Conservation (phyloP, 306 rosid species). For the Neltuma alba region DNA sequence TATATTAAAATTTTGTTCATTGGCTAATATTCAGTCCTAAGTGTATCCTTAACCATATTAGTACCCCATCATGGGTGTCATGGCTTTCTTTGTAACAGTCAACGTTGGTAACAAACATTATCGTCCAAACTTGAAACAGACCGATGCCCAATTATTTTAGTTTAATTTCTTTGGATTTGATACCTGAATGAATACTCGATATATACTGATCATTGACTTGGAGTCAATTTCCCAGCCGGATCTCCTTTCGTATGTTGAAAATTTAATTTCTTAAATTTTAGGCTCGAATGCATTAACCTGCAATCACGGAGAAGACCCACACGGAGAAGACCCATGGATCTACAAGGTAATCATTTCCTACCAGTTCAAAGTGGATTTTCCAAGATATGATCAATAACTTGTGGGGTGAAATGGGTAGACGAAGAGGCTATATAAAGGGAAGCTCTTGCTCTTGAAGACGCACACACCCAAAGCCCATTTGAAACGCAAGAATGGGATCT, state of each 20-base stretch:
- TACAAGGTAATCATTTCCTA: no score
- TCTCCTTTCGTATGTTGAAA: background rate
- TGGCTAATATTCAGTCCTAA: background rate
- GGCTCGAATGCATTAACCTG: no score
- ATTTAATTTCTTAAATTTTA: no score
- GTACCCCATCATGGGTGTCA: background rate
- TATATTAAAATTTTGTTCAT: background rate
- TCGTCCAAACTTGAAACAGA: background rate
- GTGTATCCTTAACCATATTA: background rate
- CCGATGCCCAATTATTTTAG: background rate
- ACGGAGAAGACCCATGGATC: no score
- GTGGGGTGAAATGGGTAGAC: slow-evolving; percentile 24
- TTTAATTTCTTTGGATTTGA: background rate
- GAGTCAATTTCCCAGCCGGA: no score
- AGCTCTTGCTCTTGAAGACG: background rate
- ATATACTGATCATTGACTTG: no score
- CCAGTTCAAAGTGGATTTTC: background rate
- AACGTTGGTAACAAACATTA: background rate
- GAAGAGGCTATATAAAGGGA: slow-evolving; percentile 47
- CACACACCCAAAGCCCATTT: slow-evolving; percentile 30
- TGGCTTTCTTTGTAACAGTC: background rate
- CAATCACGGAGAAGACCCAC: no score
- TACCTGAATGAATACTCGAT: background rate
- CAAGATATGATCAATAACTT: background rate
- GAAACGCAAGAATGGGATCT: slow-evolving; percentile 46